These are phyloP conservation scores for Penicillium sp. DNA, from an alignment of 2,329 filamentous ascomycete genomes.

Conservation along the genomic window DNA sequence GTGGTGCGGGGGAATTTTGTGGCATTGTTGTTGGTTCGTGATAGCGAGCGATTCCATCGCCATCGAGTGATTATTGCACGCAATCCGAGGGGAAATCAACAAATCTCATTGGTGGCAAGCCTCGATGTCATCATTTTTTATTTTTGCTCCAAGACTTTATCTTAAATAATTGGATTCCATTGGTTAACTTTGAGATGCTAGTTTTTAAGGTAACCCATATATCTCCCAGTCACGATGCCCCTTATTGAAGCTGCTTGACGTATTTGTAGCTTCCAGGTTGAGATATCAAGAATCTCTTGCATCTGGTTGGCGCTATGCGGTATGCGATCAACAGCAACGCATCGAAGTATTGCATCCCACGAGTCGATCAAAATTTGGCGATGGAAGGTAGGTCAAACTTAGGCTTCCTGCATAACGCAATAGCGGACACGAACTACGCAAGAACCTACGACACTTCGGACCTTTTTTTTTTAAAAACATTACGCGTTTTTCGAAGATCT, in stretches of 20 bases:
- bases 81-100: neutral
- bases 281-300: no score
- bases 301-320: neutral
- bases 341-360: no score
- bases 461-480: neutral
- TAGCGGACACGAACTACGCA: neutral
- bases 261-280: no score
- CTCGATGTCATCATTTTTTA: neutral
- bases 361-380: no score
- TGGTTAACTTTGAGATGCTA: neutral
- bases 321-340: neutral
- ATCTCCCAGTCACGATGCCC: neutral
- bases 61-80: neutral
- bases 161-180: neutral
- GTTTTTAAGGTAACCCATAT: neutral
- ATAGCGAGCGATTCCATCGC: neutral
- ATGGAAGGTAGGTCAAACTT: neutral
- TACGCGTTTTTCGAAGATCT: neutral
- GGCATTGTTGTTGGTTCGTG: neutral
- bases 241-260: neutral
- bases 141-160: neutral
- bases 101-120: neutral
- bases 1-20: neutral
- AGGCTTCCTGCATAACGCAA: neutral
- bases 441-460: neutral